Conservation (phyloP, 345 rosid species). For the Sapria himalayana region DNA sequence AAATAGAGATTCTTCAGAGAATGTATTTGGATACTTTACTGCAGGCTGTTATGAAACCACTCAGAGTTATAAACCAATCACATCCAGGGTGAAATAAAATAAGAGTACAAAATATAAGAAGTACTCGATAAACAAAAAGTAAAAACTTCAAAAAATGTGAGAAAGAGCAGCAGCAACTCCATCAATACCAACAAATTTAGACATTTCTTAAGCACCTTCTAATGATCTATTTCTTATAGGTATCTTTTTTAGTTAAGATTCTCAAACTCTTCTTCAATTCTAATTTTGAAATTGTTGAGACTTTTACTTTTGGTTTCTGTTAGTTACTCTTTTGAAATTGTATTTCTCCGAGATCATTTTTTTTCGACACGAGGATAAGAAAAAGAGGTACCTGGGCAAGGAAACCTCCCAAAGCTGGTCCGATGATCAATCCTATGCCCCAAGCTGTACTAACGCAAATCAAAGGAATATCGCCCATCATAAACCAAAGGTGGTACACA, state of each 20-base stretch:
- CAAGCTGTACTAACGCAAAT: slow-evolving; percentile 9
- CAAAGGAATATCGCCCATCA: neutral
- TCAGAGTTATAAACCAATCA: neutral
- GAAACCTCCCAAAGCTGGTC: slow-evolving; percentile 14
- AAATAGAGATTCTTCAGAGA: slow-evolving; percentile 15
- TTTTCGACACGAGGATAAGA: neutral
- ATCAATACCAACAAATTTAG: too few relatives aligned
- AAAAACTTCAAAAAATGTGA: neutral
- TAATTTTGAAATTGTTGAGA: neutral
- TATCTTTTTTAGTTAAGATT: neutral
- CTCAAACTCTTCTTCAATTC: neutral
- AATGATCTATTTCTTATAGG: neutral
- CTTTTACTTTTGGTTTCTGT: too few relatives aligned
- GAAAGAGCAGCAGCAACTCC: neutral
- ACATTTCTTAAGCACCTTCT: too few relatives aligned
- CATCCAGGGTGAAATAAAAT: neutral
- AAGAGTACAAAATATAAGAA: neutral
- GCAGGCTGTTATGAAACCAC: slow-evolving; percentile 16
- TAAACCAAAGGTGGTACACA: neutral
- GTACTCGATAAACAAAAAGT: neutral
- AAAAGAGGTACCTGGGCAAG: slow-evolving; percentile 9
- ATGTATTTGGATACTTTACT: slow-evolving; percentile 15
- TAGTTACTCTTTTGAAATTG: neutral
- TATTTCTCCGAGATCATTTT: neutral
- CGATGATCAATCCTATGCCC: slow-evolving; percentile 12